A percentile compares a stretch with the other conserved stretches of the same genome.
Conservation (phyloP, 805 yeast species). For the Wickerhamomyces chambardii region DNA sequence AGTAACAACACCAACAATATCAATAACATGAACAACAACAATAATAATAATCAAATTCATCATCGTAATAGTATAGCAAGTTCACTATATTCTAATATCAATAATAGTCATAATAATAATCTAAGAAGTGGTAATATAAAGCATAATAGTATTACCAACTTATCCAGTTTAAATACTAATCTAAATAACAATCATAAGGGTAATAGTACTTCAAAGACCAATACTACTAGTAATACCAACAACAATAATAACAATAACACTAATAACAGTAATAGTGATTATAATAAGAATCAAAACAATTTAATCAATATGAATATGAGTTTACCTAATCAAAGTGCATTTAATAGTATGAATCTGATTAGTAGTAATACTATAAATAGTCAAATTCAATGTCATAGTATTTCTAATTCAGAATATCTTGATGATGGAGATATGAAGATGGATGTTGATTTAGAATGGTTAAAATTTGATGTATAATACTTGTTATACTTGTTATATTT, state of each 20-base stretch:
- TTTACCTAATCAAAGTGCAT: background rate
- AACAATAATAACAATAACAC: too few relatives aligned
- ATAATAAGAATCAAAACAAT: background rate
- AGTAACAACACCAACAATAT: background rate
- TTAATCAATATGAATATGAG: background rate
- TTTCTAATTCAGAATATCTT: conserved; percentile 4
- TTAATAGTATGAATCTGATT: conserved; percentile 1
- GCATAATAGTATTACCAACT: too few relatives aligned
- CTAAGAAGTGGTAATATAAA: too few relatives aligned
- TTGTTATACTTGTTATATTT: too few relatives aligned
- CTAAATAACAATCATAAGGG: too few relatives aligned
- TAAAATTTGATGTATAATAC: conserved; percentile 16
- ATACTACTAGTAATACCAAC: too few relatives aligned
- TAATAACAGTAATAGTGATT: background rate
- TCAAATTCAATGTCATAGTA: conserved; percentile 6
- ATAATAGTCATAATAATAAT: background rate
- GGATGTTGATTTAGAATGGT: conserved; percentile 19
- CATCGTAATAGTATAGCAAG: background rate
- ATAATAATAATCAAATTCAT: background rate
- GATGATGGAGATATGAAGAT: conserved; percentile 9
- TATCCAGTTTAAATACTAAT: too few relatives aligned
- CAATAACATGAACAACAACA: background rate
- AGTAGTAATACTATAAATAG: background rate
- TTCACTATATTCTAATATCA: too few relatives aligned
- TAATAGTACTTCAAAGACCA: too few relatives aligned